Evolutionary conservation across 208 protist species (phyloP).

Genomic region (Polymyxa betae): DNA sequence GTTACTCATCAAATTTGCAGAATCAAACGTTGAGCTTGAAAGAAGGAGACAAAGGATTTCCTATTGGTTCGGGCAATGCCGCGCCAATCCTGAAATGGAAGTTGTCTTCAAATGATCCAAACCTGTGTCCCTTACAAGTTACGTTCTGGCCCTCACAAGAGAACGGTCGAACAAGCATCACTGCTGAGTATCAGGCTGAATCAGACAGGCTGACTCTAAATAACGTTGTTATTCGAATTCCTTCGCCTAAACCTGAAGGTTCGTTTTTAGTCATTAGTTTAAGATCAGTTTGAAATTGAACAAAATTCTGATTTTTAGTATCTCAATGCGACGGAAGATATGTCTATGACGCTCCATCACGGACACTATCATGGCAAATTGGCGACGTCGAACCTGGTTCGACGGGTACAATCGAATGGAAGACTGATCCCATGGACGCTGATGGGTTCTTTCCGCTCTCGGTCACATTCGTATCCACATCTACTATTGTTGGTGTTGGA

Average conservation of each 20-base stretch:
- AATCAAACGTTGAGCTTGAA: constrained; percentile 17
- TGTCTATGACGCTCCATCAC: constrained; percentile 23
- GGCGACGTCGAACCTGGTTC: constrained; percentile 8
- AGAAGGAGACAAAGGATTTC: constrained; percentile 45
- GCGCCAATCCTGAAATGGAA: constrained; percentile 48
- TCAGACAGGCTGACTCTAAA: background rate
- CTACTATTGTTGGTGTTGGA: background rate
- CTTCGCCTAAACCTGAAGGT: background rate
- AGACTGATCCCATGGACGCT: background rate
- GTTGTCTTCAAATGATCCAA: background rate
- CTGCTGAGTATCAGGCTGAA: constrained; percentile 28
- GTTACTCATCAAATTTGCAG: too few species aligned
- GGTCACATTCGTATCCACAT: background rate
- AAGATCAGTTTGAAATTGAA: background rate
- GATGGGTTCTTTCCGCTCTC: background rate
- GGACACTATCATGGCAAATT: background rate
- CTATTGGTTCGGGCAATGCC: constrained; percentile 26
- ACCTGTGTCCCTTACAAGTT: background rate
- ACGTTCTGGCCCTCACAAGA: constrained; percentile 45
- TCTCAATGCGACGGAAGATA: background rate
- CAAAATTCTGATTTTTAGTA: background rate
- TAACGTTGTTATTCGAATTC: background rate
- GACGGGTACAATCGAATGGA: constrained; percentile 33
- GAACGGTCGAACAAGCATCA: constrained; percentile 35
- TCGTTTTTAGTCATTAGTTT: background rate